A percentile compares a stretch with the other conserved stretches of the same genome.
Conservation (phyloP, 225 moss, liverwort and hornwort genomes). For the Antitrichia curtipendula region DNA sequence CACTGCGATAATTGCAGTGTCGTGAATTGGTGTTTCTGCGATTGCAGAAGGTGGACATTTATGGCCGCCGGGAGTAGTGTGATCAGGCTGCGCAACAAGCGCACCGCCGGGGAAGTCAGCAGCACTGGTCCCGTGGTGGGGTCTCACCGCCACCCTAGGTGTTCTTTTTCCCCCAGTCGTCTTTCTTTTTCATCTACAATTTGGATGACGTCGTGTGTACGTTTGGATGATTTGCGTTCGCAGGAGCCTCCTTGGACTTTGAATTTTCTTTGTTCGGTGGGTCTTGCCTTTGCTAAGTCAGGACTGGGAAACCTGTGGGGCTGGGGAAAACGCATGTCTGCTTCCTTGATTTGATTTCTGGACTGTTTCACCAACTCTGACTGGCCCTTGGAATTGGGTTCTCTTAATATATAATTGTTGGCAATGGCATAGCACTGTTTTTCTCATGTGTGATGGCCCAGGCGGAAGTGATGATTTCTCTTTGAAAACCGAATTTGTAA, state of each 20-base stretch:
- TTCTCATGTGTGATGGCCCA: background rate
- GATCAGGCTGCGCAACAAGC: background rate
- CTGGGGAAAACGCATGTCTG: background rate
- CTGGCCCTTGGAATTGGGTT: background rate
- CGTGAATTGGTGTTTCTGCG: background rate
- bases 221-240: background rate
- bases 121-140: background rate
- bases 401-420: background rate
- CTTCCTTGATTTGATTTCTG: background rate
- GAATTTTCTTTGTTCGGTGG: background rate
- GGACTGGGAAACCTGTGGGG: background rate
- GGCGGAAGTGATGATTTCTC: background rate
- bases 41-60: background rate
- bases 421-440: background rate
- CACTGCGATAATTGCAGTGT: background rate
- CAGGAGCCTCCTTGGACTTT: slow-evolving; percentile 2
- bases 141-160: background rate
- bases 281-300: background rate
- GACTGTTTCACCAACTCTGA: background rate
- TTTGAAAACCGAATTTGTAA: background rate
- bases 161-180: background rate
- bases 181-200: background rate
- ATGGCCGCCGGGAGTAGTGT: background rate
- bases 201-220: background rate
- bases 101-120: background rate